Conservation (phyloP, 768 basidiomycete species). For the Boletus subparvulus region DNA sequence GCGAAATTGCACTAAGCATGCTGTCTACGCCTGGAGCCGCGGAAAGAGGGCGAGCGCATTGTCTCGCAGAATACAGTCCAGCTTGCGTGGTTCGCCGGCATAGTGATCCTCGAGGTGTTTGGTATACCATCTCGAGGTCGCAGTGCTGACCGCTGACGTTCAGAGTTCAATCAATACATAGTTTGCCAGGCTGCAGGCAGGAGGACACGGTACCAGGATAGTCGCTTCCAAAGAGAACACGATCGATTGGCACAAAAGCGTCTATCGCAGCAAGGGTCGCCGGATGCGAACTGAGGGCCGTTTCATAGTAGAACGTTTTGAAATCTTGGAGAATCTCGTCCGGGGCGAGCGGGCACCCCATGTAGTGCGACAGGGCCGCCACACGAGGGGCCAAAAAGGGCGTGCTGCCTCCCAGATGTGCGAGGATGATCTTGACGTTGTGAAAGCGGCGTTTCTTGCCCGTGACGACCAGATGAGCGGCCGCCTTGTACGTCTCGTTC, state of each 20-base stretch:
- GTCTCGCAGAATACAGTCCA: slow-evolving; percentile 44
- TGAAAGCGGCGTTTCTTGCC: slow-evolving; percentile 64
- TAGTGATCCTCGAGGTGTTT: slow-evolving; percentile 52
- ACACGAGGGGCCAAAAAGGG: slow-evolving; percentile 67
- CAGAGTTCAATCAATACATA: background rate
- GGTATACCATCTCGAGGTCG: slow-evolving; percentile 63
- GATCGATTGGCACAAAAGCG: slow-evolving; percentile 48
- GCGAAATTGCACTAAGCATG: background rate
- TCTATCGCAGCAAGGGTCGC: slow-evolving; percentile 52
- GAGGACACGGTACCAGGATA: slow-evolving; percentile 57
- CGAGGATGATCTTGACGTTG: slow-evolving; percentile 62
- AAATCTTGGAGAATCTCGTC: slow-evolving; percentile 72
- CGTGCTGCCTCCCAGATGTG: slow-evolving; percentile 73
- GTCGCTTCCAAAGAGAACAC: slow-evolving; percentile 70
- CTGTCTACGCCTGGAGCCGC: slow-evolving; percentile 16
- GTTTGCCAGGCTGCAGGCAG: background rate
- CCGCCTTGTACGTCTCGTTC: slow-evolving; percentile 81
- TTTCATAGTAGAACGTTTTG: slow-evolving; percentile 71
- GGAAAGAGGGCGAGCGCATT: slow-evolving; percentile 59
- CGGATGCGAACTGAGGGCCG: slow-evolving; percentile 60
- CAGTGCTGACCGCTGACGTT: slow-evolving; percentile 52
- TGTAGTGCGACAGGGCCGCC: slow-evolving; percentile 63
- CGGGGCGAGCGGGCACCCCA: slow-evolving; percentile 64
- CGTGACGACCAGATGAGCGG: slow-evolving; percentile 72
- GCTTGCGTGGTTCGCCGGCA: slow-evolving; percentile 34